Conservation (phyloP, 306 rosid genomes). For the Geum urbanum region DNA sequence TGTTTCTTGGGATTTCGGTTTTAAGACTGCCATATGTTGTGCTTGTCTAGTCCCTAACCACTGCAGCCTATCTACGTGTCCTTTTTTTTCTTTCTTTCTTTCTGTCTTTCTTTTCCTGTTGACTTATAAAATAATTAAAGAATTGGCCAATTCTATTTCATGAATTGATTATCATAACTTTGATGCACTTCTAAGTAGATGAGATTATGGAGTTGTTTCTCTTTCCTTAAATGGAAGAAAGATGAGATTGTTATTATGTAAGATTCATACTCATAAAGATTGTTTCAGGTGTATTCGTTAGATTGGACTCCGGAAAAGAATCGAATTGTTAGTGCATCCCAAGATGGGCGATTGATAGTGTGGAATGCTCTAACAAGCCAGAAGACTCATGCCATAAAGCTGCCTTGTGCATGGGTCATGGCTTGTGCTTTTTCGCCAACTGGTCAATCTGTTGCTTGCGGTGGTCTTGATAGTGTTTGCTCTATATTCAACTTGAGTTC, state of each 20-base stretch:
- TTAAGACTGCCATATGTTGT: no score
- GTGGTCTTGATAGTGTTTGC: constrained; percentile 96
- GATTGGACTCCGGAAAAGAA: constrained; percentile 93
- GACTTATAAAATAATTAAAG: neutral
- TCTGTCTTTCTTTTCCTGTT: neutral
- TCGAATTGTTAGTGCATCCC: constrained; percentile 98
- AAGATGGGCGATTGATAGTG: constrained; percentile 85
- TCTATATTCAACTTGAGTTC: constrained; percentile 89
- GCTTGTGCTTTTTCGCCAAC: constrained; percentile 91
- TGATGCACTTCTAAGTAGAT: constrained; percentile 1
- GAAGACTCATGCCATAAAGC: constrained; percentile 86
- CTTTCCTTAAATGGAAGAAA: neutral
- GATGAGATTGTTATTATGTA: neutral
- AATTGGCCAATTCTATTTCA: neutral
- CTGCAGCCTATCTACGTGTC: neutral
- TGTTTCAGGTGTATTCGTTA: constrained; percentile 79
- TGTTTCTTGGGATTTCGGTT: neutral
- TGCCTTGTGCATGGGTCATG: constrained; percentile 99
- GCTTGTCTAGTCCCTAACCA: neutral
- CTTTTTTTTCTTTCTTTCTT: no score
- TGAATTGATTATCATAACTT: neutral
- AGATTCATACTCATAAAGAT: constrained; percentile 4
- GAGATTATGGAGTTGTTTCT: constrained; percentile 4
- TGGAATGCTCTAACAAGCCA: constrained; percentile 99
- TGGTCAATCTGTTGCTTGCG: constrained; percentile 91